A percentile compares a stretch with the other conserved stretches of the same genome.
phyloP scores from a whole-genome alignment of 306 rosid genomes.

The Coriaria nepalensis region DNA sequence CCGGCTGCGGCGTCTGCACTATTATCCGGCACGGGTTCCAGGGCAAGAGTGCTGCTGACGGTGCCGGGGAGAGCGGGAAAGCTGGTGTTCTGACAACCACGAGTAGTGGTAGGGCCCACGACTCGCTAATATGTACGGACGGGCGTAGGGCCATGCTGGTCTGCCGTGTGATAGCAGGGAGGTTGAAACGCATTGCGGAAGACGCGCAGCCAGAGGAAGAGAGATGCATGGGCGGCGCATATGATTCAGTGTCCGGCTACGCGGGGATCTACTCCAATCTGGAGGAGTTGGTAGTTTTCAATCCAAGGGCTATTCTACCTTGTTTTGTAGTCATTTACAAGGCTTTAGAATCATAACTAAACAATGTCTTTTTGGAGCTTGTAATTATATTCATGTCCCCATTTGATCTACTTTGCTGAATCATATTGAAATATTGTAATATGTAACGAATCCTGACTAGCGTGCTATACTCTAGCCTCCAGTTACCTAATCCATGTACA shows the following conservation, averaged over 20 bases:
- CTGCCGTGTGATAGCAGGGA: constrained; percentile 92
- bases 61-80: constrained; percentile 8
- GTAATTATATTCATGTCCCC: too few relatives aligned
- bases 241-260: constrained; percentile 65
- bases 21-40: constrained; percentile 64
- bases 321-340: constrained; percentile 84
- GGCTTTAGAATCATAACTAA: constrained; percentile 25
- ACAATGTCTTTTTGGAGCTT: neutral
- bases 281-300: constrained; percentile 65
- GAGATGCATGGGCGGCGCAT: constrained; percentile 22
- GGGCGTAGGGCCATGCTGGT: constrained; percentile 72
- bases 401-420: too few relatives aligned
- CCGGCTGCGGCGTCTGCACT: constrained; percentile 73
- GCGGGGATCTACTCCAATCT: constrained; percentile 66
- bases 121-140: constrained; percentile 24
- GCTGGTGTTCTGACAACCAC: constrained; percentile 72
- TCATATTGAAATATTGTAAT: too few relatives aligned
- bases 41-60: constrained; percentile 12
- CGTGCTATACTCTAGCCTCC: too few relatives aligned
- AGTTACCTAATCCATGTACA: too few relatives aligned
- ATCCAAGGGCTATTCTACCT: constrained; percentile 82
- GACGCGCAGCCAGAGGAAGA: constrained; percentile 43
- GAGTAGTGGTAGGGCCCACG: constrained; percentile 92
- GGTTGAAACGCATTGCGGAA: constrained; percentile 52
- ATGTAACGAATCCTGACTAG: too few relatives aligned